A percentile compares a stretch with the other conserved stretches of the same genome.
These are phyloP conservation scores for Rhodotorula sphaerocarpa DNA, from an alignment of 768 basidiomycete species.

Conservation along the genomic window DNA sequence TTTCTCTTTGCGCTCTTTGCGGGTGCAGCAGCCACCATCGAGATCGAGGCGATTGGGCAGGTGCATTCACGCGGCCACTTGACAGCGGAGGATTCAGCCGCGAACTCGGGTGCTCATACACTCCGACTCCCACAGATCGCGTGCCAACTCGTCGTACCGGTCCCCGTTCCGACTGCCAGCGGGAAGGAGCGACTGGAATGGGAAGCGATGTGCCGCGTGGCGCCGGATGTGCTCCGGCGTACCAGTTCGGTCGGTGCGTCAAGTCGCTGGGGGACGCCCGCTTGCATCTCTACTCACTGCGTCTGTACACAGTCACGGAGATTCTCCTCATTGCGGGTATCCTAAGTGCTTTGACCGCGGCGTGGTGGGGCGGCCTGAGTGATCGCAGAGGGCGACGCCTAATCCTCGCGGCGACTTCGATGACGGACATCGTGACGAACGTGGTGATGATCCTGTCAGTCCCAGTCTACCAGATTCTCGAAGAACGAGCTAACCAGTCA, in stretches of 20 bases:
- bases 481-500: background rate
- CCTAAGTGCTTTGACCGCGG: constrained; percentile 11
- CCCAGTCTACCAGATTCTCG: too few species aligned
- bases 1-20: constrained; percentile 10
- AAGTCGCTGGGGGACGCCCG: too few species aligned
- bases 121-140: background rate
- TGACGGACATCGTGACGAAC: background rate
- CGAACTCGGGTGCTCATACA: background rate
- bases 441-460: constrained; percentile 4
- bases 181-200: background rate
- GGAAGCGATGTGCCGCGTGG: constrained; percentile 4
- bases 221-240: constrained; percentile 2
- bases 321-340: constrained; percentile 11
- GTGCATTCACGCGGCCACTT: background rate
- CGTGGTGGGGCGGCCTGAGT: constrained; percentile 15
- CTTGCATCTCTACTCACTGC: background rate
- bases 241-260: background rate
- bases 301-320: background rate
- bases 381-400: constrained; percentile 12
- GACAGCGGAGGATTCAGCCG: background rate
- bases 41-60: constrained; percentile 8
- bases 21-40: background rate
- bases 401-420: background rate
- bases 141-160: background rate
- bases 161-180: background rate